phyloP scores from a whole-genome alignment of 768 basidiomycete genomes.

The Lactifluus echinatus region DNA sequence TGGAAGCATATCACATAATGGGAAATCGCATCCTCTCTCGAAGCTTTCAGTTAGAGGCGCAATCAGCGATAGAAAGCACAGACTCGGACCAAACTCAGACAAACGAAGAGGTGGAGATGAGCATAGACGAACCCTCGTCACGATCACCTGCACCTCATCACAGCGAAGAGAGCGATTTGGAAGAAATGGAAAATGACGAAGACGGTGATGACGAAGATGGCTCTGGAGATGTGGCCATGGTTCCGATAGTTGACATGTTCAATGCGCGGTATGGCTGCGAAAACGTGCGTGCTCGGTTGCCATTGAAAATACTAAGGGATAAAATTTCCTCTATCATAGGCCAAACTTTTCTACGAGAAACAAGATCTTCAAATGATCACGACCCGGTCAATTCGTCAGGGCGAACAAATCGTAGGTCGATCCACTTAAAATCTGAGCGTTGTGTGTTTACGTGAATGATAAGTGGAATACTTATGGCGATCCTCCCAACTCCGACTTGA shows the following conservation, averaged over 20 bases:
- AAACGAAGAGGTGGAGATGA: constrained; percentile 20
- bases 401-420: constrained; percentile 77
- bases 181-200: constrained; percentile 25
- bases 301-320: not conserved
- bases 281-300: constrained; percentile 48
- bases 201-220: constrained; percentile 43
- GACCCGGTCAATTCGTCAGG: constrained; percentile 61
- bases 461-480: constrained; percentile 97
- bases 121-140: constrained; percentile 29
- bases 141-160: not conserved
- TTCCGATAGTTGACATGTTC: constrained; percentile 93
- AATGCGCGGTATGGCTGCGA: constrained; percentile 82
- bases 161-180: constrained; percentile 32
- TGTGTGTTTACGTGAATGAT: not conserved
- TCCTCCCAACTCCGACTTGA: constrained; percentile 83
- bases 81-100: constrained; percentile 27
- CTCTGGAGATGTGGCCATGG: constrained; percentile 72
- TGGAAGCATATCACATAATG: constrained; percentile 76
- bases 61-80: constrained; percentile 28
- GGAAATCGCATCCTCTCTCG: constrained; percentile 89
- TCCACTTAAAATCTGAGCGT: not conserved
- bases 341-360: constrained; percentile 76
- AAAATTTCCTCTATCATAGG: constrained; percentile 42
- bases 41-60: constrained; percentile 77
- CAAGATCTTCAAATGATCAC: constrained; percentile 68